phyloP scores from a whole-genome alignment of 768 basidiomycete species.

The Amanita brunnescens region DNA sequence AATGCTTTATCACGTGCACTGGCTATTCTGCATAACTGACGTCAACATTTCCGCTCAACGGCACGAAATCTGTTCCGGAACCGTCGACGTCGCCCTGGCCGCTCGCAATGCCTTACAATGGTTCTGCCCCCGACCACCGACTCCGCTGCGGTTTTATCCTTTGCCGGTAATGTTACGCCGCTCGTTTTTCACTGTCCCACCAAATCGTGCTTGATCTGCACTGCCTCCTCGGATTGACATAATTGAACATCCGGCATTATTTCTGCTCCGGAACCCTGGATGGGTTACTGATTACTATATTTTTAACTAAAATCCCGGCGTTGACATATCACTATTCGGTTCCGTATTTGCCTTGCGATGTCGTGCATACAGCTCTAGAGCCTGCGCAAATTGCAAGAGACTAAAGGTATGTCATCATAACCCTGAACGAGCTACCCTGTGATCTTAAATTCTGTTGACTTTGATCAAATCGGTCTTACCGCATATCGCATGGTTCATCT shows the following conservation, averaged over 20 bases:
- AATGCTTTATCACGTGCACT: neutral
- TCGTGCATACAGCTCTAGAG: conserved; percentile 49
- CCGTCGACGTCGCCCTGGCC: neutral
- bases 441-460: conserved; percentile 7
- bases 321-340: neutral
- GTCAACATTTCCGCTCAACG: neutral
- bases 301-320: neutral
- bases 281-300: conserved; percentile 1
- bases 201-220: conserved; percentile 2
- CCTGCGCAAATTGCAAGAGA: conserved; percentile 81
- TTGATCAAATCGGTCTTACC: neutral
- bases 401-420: conserved; percentile 55
- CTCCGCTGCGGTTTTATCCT: neutral
- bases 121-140: neutral
- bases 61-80: neutral
- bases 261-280: conserved; percentile 6
- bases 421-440: conserved; percentile 8
- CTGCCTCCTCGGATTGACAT: conserved; percentile 2
- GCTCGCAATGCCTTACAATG: neutral
- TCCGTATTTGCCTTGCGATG: neutral
- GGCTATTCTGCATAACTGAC: neutral
- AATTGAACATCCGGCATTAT: conserved; percentile 9
- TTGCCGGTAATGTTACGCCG: neutral
- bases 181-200: neutral
- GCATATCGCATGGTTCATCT: neutral